These are phyloP conservation scores for Saccharomycopsis guyanensis DNA, from an alignment of 805 yeast species.

Conservation along the genomic window DNA sequence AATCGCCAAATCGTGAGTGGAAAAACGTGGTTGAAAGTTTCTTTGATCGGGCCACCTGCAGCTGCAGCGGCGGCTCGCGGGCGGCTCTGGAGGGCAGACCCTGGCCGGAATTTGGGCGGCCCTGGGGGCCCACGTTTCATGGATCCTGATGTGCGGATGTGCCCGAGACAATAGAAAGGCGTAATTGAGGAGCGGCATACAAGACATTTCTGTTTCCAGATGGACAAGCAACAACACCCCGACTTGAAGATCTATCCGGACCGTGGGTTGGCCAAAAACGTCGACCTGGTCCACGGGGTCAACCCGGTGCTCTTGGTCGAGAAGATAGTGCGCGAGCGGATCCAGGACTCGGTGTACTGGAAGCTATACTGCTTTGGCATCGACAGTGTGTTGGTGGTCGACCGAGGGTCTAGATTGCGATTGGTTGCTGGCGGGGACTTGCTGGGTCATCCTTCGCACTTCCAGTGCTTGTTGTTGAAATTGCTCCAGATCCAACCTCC, in stretches of 20 bases:
- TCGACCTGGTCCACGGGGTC: constrained; percentile 32
- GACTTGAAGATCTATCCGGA: constrained; percentile 23
- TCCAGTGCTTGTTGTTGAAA: constrained; percentile 69
- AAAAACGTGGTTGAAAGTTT: no score
- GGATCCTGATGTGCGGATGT: no score
- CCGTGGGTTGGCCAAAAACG: constrained; percentile 29
- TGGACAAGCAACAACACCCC: no score
- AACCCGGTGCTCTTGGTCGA: constrained; percentile 48
- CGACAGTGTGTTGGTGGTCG: constrained; percentile 29
- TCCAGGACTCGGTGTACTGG: constrained; percentile 51
- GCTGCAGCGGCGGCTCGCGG: no score
- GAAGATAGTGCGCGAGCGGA: constrained; percentile 49
- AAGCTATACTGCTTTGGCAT: constrained; percentile 46
- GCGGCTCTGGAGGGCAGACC: no score
- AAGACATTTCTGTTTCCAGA: no score
- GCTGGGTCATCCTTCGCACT: constrained; percentile 56
- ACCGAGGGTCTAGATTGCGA: constrained; percentile 36
- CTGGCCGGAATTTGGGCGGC: no score
- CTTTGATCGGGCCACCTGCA: no score
- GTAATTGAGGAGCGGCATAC: no score
- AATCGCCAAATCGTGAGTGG: no score
- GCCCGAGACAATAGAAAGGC: no score
- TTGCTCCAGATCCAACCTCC: constrained; percentile 71
- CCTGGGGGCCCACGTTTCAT: no score
- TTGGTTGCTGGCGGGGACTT: constrained; percentile 54